Evolutionary conservation across 371 early-diverging fungal species (phyloP).

Genomic region (Syncephalastrum monosporum): DNA sequence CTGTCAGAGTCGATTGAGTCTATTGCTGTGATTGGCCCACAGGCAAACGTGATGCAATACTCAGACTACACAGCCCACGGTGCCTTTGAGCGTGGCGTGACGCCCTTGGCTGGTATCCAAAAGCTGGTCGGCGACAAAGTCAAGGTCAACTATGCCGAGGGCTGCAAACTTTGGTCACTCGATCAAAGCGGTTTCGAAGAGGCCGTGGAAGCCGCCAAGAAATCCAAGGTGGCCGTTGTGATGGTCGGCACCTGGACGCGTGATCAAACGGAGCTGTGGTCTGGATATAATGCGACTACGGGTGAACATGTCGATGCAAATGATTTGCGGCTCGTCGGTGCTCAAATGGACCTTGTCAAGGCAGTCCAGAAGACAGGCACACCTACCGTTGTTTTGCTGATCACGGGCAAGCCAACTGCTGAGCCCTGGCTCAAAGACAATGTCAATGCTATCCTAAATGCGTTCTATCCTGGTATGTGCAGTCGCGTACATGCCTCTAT

Average conservation of each 20-base stretch:
- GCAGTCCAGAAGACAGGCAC: constrained; percentile 31
- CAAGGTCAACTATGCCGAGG: constrained; percentile 25
- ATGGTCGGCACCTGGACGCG: constrained; percentile 34
- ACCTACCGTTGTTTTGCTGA: constrained; percentile 44
- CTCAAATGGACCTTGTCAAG: constrained; percentile 28
- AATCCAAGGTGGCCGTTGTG: constrained; percentile 46
- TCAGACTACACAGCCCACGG: constrained; percentile 19
- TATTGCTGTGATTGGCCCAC: constrained; percentile 49
- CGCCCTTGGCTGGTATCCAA: constrained; percentile 39
- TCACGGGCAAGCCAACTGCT: constrained; percentile 27
- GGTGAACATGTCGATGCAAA: constrained; percentile 26
- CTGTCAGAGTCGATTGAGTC: constrained; percentile 17
- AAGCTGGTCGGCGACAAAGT: constrained; percentile 21
- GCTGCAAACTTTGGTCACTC: constrained; percentile 27
- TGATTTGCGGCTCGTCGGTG: constrained; percentile 21
- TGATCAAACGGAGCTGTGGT: constrained; percentile 22
- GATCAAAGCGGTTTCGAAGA: constrained; percentile 30
- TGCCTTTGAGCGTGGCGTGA: constrained; percentile 19
- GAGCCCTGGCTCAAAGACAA: constrained; percentile 49
- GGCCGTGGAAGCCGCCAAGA: constrained; percentile 29
- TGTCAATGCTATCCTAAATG: constrained; percentile 37
- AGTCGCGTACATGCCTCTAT: background rate
- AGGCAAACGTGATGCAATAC: constrained; percentile 35
- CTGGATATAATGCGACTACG: constrained; percentile 19
- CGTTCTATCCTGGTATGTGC: constrained; percentile 35